A percentile compares a stretch with the other conserved stretches of the same genome.
Conservation (phyloP, 768 basidiomycete species). For the Termitomyces sp. region DNA sequence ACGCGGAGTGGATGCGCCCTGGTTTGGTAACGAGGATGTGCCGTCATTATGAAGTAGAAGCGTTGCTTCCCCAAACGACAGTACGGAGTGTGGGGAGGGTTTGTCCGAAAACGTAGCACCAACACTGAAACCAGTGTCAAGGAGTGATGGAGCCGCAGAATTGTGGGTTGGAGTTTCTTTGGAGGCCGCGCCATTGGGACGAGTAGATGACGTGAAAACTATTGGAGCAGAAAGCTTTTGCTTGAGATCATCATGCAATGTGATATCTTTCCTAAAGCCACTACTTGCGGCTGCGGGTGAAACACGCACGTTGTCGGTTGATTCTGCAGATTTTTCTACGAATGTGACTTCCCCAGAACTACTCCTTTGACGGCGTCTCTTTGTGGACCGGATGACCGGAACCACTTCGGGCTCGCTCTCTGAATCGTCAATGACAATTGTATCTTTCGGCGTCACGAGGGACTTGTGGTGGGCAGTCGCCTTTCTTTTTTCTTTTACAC, state of each 20-base stretch:
- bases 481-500: conserved; percentile 1
- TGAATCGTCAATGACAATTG: conserved; percentile 61
- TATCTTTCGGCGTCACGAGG: conserved; percentile 22
- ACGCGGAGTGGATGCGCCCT: conserved; percentile 1
- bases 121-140: not conserved
- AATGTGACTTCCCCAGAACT: conserved; percentile 29
- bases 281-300: not conserved
- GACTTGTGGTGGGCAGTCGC: conserved; percentile 1
- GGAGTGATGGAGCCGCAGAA: conserved; percentile 16
- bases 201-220: not conserved
- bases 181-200: not conserved
- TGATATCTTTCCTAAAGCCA: not conserved
- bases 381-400: conserved; percentile 5
- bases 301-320: not conserved
- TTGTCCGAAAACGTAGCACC: not conserved
- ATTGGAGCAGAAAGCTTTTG: not conserved
- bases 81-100: not conserved
- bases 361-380: conserved; percentile 16
- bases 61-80: conserved; percentile 16
- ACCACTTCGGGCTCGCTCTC: conserved; percentile 24
- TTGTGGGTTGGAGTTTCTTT: not conserved
- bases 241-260: not conserved
- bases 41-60: conserved; percentile 10
- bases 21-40: not conserved
- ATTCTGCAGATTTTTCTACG: conserved; percentile 15